A percentile compares a stretch with the other conserved stretches of the same genome.
Conservation (phyloP, 352 stramenopile genomes). For the Globisporangium nodosum region DNA sequence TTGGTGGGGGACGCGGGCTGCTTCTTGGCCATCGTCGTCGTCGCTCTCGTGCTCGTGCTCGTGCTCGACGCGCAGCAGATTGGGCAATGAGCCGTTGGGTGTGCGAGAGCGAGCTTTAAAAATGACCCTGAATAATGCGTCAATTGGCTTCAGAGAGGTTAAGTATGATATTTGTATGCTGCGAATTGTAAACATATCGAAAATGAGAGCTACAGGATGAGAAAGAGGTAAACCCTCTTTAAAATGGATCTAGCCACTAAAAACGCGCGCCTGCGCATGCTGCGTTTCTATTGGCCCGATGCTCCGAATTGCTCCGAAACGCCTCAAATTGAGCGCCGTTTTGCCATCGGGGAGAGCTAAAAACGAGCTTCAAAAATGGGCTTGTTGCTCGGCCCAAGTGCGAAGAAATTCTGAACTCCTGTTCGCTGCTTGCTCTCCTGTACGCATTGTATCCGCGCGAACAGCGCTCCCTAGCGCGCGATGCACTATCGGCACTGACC, state of each 20-base stretch:
- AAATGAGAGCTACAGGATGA: background rate
- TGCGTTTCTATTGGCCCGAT: conserved; percentile 1
- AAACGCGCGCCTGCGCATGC: background rate
- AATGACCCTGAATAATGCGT: no score
- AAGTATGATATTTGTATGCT: background rate
- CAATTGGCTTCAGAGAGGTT: no score
- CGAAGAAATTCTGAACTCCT: no score
- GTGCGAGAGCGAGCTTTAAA: no score
- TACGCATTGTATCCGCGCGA: no score
- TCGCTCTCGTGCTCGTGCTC: background rate
- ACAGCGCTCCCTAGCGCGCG: no score
- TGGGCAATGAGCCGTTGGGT: background rate
- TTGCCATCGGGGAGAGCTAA: background rate
- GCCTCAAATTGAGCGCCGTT: background rate
- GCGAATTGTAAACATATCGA: background rate
- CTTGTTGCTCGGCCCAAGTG: no score
- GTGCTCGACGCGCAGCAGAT: background rate
- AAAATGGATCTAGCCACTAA: background rate
- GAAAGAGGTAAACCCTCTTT: no score
- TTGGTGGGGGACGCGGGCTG: conserved; percentile 1
- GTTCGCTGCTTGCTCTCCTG: no score
- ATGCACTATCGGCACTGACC: no score
- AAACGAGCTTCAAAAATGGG: background rate
- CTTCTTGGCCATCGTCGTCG: conserved; percentile 10
- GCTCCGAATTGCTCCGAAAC: background rate